Evolutionary conservation across 2,329 filamentous ascomycete genomes (phyloP).

Genomic region (Ophiostoma montium): DNA sequence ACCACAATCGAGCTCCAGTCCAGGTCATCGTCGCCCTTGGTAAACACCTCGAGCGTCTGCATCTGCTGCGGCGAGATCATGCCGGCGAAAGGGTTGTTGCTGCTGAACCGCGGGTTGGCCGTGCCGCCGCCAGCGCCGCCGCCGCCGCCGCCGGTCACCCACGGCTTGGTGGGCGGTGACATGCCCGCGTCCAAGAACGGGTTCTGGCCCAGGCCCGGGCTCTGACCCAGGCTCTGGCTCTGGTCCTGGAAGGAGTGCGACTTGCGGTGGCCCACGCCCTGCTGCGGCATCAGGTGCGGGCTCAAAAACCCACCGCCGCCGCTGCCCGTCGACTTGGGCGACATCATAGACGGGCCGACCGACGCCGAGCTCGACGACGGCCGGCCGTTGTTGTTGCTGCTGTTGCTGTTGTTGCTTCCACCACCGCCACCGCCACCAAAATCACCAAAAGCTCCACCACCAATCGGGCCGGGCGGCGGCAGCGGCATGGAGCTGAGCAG

Average conservation of each 20-base stretch:
- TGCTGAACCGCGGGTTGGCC: constrained; percentile 36
- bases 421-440: constrained; percentile 22
- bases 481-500: constrained; percentile 47
- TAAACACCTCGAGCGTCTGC: constrained; percentile 42
- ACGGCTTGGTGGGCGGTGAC: constrained; percentile 12
- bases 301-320: constrained; percentile 19
- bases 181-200: constrained; percentile 5
- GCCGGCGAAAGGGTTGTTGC: constrained; percentile 44
- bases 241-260: neutral
- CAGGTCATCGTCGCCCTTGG: constrained; percentile 42
- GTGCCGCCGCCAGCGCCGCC: neutral
- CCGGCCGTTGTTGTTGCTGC: constrained; percentile 14
- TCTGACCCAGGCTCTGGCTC: too few relatives aligned
- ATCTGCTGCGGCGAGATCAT: constrained; percentile 17
- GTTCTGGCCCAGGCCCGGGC: neutral
- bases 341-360: constrained; percentile 14
- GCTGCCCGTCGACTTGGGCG: constrained; percentile 12
- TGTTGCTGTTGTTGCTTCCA: constrained; percentile 15
- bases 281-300: constrained; percentile 10
- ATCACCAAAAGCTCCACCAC: constrained; percentile 6
- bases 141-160: constrained; percentile 11
- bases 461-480: constrained; percentile 36
- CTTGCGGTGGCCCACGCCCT: neutral
- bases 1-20: constrained; percentile 46
- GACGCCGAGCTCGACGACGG: constrained; percentile 20